Base-by-base conservation (phyloP, 805 yeast genomes). In the Saturnispora silvae region DNA sequence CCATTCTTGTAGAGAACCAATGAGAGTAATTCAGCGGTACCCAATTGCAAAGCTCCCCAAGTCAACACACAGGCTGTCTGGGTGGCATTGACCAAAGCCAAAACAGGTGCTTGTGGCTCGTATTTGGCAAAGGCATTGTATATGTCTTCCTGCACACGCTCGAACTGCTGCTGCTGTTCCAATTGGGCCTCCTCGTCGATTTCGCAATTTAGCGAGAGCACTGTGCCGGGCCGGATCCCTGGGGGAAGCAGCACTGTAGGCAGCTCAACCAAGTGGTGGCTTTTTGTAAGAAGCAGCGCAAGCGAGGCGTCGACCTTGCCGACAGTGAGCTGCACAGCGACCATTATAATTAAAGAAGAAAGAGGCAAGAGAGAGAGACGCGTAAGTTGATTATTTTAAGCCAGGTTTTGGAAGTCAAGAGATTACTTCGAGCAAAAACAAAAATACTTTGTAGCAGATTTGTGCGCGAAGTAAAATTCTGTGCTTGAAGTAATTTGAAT, bases 291-390 rank as follows among this genome's bases (percentile, higher is more conserved):
- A 31, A 92, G 67, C 33, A 92, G 67, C 22, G 97, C 97, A 56
- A 92, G 66, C 2, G 96, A 86, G 10, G 96, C 95, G 56, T 92
- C 98, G 31, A 89, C 68, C 62, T 87, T 87, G 34, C 97, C 98
- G 16, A 92, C 96, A 1, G 96, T 87, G 27, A 89, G 70, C 30
- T 94, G 80, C 9, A 87, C 96, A 60, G 85, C 92, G 23, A 86
- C 94, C 39, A 36, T 36, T 9, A 28, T 14, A 28, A 28, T 5
- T 5, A 15, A 14, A 14, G 17, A 28, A 28, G 11, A 4, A 28
- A 14, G 34, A n/a, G n/a, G n/a, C n/a, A n/a, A n/a, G n/a, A n/a
- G n/a, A n/a, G n/a, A n/a, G n/a, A n/a, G n/a, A n/a, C n/a, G n/a
- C n/a, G n/a, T n/a, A 5, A 7, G 17, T 13, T 18, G 8, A 13